Conservation (phyloP, 2,329 filamentous ascomycete genomes). For the Diaporthe helianthi region DNA sequence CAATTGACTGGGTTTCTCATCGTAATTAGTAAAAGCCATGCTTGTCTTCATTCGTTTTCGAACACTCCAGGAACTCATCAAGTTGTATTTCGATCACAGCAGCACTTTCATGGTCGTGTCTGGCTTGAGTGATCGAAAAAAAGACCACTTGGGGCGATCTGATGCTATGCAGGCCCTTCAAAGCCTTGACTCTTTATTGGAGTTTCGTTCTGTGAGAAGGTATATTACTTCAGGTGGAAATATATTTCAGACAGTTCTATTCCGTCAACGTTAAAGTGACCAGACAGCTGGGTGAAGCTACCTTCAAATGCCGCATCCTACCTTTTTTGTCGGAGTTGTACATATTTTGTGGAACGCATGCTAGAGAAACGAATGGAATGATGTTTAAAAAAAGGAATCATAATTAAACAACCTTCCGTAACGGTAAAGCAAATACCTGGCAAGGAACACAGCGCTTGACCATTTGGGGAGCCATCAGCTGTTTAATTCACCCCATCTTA, state of each 20-base stretch:
- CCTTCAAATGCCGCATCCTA: neutral
- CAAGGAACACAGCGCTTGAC: neutral
- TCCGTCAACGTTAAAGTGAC: neutral
- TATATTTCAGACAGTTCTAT: too few relatives aligned
- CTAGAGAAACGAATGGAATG: neutral
- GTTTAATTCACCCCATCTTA: neutral
- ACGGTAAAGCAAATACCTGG: neutral
- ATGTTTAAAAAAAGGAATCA: neutral
- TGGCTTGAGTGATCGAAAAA: neutral
- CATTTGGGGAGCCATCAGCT: neutral
- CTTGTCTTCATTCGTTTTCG: neutral
- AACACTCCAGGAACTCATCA: neutral
- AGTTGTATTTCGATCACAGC: too few relatives aligned
- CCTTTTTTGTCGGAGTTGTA: neutral
- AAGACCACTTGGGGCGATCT: too few relatives aligned
- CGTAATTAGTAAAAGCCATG: fast-evolving
- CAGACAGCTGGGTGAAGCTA: neutral
- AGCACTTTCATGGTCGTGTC: too few relatives aligned
- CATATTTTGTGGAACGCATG: neutral
- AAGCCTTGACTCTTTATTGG: too few relatives aligned
- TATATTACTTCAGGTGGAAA: neutral
- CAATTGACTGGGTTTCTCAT: neutral
- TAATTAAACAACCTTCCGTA: neutral
- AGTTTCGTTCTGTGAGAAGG: too few relatives aligned
- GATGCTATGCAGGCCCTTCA: too few relatives aligned